These are phyloP conservation scores for Plantago coronopus DNA, from an alignment of 305 asterid species.

Conservation along the genomic window DNA sequence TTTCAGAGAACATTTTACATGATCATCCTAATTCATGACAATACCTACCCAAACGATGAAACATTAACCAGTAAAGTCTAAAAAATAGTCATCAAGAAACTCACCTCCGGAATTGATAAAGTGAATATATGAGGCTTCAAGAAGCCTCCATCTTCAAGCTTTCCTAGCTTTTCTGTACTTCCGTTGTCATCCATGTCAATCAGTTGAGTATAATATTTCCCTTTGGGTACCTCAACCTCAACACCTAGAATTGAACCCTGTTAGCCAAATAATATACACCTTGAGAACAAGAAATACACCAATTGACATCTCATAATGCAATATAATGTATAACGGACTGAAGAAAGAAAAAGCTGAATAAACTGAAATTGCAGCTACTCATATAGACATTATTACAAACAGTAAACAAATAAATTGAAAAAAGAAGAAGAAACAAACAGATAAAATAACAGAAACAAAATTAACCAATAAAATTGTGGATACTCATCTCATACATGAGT, in stretches of 20 bases:
- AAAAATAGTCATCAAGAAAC: conserved; percentile 3
- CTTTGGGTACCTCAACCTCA: conserved; percentile 77
- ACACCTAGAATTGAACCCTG: conserved; percentile 99
- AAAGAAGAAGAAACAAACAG: no score
- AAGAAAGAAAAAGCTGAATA: no score
- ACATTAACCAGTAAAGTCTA: background rate
- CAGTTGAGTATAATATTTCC: conserved; percentile 53
- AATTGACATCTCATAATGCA: background rate
- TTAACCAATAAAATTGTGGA: no score
- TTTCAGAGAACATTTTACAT: background rate
- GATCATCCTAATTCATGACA: no score
- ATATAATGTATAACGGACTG: background rate
- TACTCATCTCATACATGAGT: no score
- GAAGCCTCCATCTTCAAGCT: conserved; percentile 55
- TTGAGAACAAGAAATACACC: conserved; percentile 41
- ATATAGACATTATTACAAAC: no score
- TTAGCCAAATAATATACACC: conserved; percentile 79
- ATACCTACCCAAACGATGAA: background rate
- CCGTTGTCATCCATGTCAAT: conserved; percentile 35
- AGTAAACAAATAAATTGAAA: no score
- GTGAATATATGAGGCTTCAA: conserved; percentile 64
- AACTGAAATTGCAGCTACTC: no score
- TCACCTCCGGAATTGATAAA: conserved; percentile 73
- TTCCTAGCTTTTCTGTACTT: conserved; percentile 36
- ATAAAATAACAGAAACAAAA: no score